A percentile compares a stretch with the other conserved stretches of the same genome.
phyloP scores from a whole-genome alignment of 345 rosid genomes.

The Linum trigynum region DNA sequence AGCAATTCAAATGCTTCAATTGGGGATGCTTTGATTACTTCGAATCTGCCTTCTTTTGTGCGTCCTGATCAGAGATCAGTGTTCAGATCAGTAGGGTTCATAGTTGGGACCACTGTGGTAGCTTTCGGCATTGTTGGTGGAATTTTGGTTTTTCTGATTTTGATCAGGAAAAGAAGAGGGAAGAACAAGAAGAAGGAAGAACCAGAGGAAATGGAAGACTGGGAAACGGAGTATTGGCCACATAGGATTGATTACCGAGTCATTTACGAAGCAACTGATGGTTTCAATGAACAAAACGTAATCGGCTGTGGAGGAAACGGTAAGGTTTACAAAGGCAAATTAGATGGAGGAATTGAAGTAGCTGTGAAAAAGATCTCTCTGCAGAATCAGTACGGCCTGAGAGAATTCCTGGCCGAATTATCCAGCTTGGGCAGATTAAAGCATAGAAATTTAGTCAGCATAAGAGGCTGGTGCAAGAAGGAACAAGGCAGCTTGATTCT shows the following conservation, averaged over 20 bases:
- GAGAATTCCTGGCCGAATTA: constrained; percentile 25
- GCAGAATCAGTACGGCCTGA: constrained; percentile 15
- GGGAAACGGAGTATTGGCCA: constrained; percentile 37
- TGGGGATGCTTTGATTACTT: constrained; percentile 21
- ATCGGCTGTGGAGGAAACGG: constrained; percentile 31
- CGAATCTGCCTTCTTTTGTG: constrained; percentile 26
- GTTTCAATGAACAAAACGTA: constrained; percentile 24
- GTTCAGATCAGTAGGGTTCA: constrained; percentile 22
- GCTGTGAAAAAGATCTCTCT: constrained; percentile 21
- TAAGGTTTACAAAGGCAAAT: constrained; percentile 24
- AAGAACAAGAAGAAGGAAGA: not conserved
- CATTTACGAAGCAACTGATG: constrained; percentile 22
- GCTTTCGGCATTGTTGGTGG: constrained; percentile 9
- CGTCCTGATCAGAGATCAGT: constrained; percentile 12
- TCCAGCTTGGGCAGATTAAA: constrained; percentile 25
- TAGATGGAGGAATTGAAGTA: constrained; percentile 11
- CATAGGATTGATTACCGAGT: constrained; percentile 20
- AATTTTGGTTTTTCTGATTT: constrained; percentile 6
- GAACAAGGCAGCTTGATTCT: constrained; percentile 20
- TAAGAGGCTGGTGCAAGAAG: constrained; percentile 25
- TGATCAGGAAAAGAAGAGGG: constrained; percentile 10
- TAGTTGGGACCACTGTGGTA: constrained; percentile 17
- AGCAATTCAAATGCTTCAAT: constrained; percentile 19
- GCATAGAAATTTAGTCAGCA: constrained; percentile 24
- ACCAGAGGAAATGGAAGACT: constrained; percentile 19